Evolutionary conservation across 2,329 filamentous ascomycete species (phyloP).

Genomic region (Penicillium sp.): DNA sequence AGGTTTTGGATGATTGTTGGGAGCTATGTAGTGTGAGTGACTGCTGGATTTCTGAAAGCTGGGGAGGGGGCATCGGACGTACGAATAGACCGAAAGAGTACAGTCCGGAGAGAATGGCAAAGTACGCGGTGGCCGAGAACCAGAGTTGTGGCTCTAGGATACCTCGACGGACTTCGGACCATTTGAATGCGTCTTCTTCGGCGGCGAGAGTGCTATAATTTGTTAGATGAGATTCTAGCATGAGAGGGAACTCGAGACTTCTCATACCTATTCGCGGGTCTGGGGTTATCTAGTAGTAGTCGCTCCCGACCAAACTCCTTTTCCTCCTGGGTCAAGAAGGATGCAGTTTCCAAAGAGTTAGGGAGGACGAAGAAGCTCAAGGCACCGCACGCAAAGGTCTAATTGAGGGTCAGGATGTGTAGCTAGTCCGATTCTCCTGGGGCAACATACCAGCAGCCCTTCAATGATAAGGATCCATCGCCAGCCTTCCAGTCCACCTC

Average conservation of each 20-base stretch:
- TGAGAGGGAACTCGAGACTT: background rate
- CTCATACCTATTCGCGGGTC: constrained; percentile 32
- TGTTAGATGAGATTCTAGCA: constrained; percentile 1
- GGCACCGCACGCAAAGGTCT: constrained; percentile 60
- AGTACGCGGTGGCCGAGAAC: constrained; percentile 66
- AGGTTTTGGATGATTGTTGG: constrained; percentile 67
- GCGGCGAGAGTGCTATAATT: constrained; percentile 24
- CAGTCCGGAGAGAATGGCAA: constrained; percentile 60
- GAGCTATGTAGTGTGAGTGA: constrained; percentile 45
- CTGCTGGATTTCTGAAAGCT: background rate
- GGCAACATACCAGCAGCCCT: constrained; percentile 44
- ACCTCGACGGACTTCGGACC: constrained; percentile 66
- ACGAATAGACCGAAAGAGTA: constrained; percentile 69
- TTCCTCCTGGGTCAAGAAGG: constrained; percentile 59
- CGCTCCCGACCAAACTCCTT: constrained; percentile 54
- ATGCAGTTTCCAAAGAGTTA: constrained; percentile 58
- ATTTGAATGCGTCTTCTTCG: constrained; percentile 56
- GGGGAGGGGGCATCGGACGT: constrained; percentile 22
- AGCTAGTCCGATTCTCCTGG: accelerated
- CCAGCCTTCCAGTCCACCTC: constrained; percentile 60
- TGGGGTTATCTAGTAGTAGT: constrained; percentile 46
- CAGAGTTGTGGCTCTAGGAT: constrained; percentile 64
- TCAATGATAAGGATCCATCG: constrained; percentile 67
- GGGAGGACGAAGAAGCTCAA: constrained; percentile 60
- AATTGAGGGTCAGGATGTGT: constrained; percentile 3